Base-by-base conservation (phyloP, 352 stramenopile species). In the Phytophthora pisi region DNA sequence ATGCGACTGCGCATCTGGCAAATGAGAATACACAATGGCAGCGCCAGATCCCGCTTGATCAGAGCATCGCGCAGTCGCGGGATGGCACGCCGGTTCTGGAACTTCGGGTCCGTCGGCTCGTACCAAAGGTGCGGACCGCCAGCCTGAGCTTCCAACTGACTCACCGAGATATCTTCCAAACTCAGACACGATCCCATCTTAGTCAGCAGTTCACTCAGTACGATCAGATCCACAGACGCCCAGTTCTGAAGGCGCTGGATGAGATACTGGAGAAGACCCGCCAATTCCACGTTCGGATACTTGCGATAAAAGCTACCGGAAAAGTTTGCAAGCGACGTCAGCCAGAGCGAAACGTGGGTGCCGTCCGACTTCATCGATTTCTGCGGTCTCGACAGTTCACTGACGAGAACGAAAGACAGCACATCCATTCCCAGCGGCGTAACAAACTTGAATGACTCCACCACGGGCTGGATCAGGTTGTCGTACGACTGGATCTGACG, bases 401-500 rank as follows among this genome's bases (percentile, higher is more conserved):
- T 89, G 7, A 98, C 84, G 24, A 99, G 87, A 58, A 97, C 93
- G 64, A 96, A 98, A 23, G 90, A 96, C 9, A 99, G 77, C 20
- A 98, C 95, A 77, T 99, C 96, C 74, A 98, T 93, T 18, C 90
- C 90, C 18, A 99, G 77, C 13, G 91, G 90, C 5, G 95, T 98
- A 16, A 98, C 84, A 66, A 97, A 98, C 61, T 97, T 95, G 70
- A 98, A 95, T n/a, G 89, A 92, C 63, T 99, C 95, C 6, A 99
- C 94, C 59, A 98, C 96, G 13, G 97, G 93, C 64, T 97, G 82
- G 55, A 99, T 98, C 61, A 99, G 76, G 69, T 99, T 99, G 61
- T 98, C 96, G 67, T 99, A 99, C 72, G 93, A 98, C 74, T 99
- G 95, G 73, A 99, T 98, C 73, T 98, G 94, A 50, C 86, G 88